Percentiles rank a stretch among this genome's conserved stretches.
These are phyloP conservation scores for Xylariaceae sp. DNA, from an alignment of 2,329 filamentous ascomycete species.

Conservation along the genomic window DNA sequence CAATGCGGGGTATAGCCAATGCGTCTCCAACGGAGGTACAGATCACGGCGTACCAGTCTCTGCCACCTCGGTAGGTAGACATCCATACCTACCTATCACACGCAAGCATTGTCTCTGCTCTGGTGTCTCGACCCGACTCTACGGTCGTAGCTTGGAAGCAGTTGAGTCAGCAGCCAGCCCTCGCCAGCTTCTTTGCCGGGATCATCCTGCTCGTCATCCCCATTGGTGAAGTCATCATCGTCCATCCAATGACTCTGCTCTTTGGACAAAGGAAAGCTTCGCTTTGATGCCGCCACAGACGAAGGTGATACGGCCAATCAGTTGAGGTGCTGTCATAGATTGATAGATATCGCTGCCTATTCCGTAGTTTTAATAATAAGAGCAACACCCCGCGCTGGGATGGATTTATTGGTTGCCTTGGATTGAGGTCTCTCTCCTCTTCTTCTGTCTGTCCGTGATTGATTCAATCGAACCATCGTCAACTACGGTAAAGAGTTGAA, in stretches of 20 bases:
- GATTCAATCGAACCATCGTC: no score
- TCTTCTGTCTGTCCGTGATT: no score
- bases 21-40: no score
- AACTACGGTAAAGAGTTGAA: no score
- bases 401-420: no score
- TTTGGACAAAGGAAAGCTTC: neutral
- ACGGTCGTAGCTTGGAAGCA: neutral
- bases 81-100: neutral
- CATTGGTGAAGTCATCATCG: conserved; percentile 28
- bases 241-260: conserved; percentile 14
- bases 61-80: no score
- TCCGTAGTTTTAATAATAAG: no score
- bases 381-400: no score
- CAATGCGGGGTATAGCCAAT: conserved; percentile 21
- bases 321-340: no score
- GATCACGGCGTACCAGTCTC: neutral
- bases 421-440: no score
- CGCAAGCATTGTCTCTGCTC: neutral
- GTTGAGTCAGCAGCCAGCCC: conserved; percentile 17
- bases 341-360: no score
- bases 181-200: conserved; percentile 12
- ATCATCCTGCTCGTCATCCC: conserved; percentile 12
- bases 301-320: neutral
- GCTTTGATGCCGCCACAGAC: neutral
- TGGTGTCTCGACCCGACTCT: neutral